Conservation (phyloP, 148 eudicot genomes). For the Rhododendron griersonianum region DNA sequence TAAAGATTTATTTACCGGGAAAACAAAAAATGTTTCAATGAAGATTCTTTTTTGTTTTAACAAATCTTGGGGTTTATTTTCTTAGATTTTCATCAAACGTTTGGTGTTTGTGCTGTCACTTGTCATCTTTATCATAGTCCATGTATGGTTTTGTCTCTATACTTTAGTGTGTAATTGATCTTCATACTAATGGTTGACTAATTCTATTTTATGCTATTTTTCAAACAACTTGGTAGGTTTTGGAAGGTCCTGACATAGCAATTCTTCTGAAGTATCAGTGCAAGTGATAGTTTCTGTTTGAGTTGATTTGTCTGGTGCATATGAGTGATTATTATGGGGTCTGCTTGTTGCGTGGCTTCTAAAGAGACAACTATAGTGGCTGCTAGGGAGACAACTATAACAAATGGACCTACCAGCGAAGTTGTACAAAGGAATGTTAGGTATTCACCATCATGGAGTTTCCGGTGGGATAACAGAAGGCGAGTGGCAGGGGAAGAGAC, state of each 20-base stretch:
- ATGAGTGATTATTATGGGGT: slow-evolving; percentile 66
- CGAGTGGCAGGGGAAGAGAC: slow-evolving; percentile 89
- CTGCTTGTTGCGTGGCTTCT: slow-evolving; percentile 93
- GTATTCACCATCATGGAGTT: slow-evolving; percentile 94
- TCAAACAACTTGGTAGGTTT: neutral
- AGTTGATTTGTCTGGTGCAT: slow-evolving; percentile 17
- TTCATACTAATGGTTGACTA: neutral
- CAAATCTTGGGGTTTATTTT: neutral
- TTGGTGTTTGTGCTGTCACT: neutral
- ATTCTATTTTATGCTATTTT: slow-evolving; percentile 1
- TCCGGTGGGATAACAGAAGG: slow-evolving; percentile 92
- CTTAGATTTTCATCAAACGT: neutral
- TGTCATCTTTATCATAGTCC: neutral
- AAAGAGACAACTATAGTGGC: slow-evolving; percentile 62
- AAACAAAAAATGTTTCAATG: neutral
- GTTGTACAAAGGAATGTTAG: slow-evolving; percentile 53
- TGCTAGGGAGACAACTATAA: slow-evolving; percentile 37
- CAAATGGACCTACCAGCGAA: slow-evolving; percentile 57
- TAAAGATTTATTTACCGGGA: neutral
- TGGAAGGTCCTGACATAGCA: neutral
- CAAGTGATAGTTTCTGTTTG: slow-evolving; percentile 13
- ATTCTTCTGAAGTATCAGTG: slow-evolving; percentile 2
- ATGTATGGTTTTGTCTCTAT: neutral
- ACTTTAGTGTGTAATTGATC: neutral
- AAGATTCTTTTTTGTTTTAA: neutral